Evolutionary conservation across 2,329 filamentous ascomycete species (phyloP).

Genomic region (Furcasterigmium sp.): DNA sequence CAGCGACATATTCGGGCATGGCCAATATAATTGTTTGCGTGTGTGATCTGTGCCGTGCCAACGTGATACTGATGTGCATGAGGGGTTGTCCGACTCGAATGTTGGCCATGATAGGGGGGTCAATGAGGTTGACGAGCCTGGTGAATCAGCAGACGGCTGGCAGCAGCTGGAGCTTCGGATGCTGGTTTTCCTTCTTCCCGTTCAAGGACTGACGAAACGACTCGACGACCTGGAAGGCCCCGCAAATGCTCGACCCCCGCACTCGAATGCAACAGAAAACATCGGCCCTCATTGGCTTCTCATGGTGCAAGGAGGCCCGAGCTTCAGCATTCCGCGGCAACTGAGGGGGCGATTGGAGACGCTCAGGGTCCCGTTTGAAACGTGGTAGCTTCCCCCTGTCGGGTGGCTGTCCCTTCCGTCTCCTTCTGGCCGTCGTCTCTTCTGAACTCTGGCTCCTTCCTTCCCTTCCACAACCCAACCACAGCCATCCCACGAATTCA

Average conservation of each 20-base stretch:
- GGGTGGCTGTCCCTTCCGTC: constrained; percentile 1
- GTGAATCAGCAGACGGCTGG: no score
- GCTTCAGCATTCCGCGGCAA: not conserved
- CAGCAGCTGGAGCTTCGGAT: no score
- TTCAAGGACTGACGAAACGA: no score
- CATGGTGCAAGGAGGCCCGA: not conserved
- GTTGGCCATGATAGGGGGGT: no score
- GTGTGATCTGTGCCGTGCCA: no score
- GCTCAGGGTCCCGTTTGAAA: constrained; percentile 3
- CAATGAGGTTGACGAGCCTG: no score
- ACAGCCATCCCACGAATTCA: constrained; percentile 7
- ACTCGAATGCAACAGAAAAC: not conserved
- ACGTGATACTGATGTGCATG: no score
- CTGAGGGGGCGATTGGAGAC: not conserved
- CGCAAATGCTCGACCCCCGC: not conserved
- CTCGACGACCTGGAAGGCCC: no score
- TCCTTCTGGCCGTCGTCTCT: constrained; percentile 1
- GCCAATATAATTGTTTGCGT: no score
- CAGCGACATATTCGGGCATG: no score
- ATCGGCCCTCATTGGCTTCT: not conserved
- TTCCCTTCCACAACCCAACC: constrained; percentile 3
- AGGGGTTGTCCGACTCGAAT: no score
- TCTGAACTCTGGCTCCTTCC: constrained; percentile 3
- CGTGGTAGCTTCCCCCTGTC: constrained; percentile 1
- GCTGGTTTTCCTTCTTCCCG: no score